Percentiles rank a stretch among this genome's conserved stretches.
phyloP scores from a whole-genome alignment of 1,284 basidiomycete genomes.

The Inonotus obliquus region DNA sequence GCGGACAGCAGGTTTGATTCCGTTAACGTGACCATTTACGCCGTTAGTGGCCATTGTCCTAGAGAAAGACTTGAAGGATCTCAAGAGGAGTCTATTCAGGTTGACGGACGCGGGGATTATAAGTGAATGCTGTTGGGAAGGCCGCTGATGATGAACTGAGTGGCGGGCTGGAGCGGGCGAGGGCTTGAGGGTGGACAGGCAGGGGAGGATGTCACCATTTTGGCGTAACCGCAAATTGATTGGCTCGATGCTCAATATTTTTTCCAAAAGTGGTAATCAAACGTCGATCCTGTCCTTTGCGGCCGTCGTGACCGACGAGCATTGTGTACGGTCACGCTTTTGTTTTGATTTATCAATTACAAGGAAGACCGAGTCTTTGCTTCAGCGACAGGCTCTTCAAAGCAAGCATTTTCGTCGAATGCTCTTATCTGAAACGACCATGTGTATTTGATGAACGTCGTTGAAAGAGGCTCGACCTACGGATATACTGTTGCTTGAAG shows the following conservation, averaged over 20 bases:
- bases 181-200: no score
- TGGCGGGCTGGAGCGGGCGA: not conserved
- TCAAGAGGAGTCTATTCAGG: constrained; percentile 7
- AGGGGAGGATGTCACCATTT: constrained; percentile 1
- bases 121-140: not conserved
- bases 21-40: constrained; percentile 9
- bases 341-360: no score
- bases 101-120: constrained; percentile 11
- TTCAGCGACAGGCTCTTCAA: no score
- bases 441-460: no score
- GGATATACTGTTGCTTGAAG: not conserved
- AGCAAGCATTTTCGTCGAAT: no score
- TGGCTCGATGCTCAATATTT: not conserved
- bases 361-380: no score
- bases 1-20: constrained; percentile 5
- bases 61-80: constrained; percentile 1
- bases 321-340: no score
- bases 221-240: not conserved
- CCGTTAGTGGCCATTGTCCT: constrained; percentile 14
- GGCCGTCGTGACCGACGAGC: not conserved
- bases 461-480: not conserved
- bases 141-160: not conserved
- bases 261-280: not conserved
- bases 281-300: not conserved
- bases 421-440: no score